Evolutionary conservation across 139 green algal species (phyloP), one percentile per base, ranked within the genome.

Genomic region (Eudorina sp.): DNA sequence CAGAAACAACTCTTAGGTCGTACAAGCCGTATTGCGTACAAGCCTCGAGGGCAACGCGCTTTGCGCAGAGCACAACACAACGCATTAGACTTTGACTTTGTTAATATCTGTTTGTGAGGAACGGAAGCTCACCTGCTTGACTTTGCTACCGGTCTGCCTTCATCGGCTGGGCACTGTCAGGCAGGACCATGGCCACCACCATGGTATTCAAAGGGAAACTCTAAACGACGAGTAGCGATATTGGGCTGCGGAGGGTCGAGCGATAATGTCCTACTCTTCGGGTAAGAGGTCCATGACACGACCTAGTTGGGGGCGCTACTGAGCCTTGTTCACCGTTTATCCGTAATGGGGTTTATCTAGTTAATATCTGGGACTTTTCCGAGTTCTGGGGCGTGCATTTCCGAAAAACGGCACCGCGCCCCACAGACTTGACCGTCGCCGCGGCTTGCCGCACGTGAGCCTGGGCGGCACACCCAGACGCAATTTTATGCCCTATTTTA

Each of bases 391-490:
- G 13, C 40, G 31, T 21, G 16, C n/a, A 48, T 45, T 7, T 25
- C 34, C 36, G 4, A 46, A 40, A 23, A 19, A 58, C 40, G 70
- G 70, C 70, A 58, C 70, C 70, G 70, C 70, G 70, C 70, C 70
- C 70, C 70, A 79, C 34, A n/a, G n/a, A 58, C 70, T 79, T 79
- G 70, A 79, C 70, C 70, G 70, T 58, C 70, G 31, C 31, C 34
- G 21, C 29, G 34, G 64, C 25, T 23, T 13, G 29, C 21, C 64
- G 34, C 25, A 3, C 38, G 34, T 40, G 27, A 23, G 64, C 3
- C 27, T 18, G 38, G 64, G 2, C 34, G 5, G 18, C 38, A 3
- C 34, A 41, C 29, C 38, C 41, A 80, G 9, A 34, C 72, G 34
- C 19, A 55, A 55, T 41, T 48, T 14, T 80, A 3, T 80, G 34